Evolutionary conservation across 257 asterid genomes (phyloP), one percentile per base, ranked within the genome.

Genomic region (Petrea volubilis): DNA sequence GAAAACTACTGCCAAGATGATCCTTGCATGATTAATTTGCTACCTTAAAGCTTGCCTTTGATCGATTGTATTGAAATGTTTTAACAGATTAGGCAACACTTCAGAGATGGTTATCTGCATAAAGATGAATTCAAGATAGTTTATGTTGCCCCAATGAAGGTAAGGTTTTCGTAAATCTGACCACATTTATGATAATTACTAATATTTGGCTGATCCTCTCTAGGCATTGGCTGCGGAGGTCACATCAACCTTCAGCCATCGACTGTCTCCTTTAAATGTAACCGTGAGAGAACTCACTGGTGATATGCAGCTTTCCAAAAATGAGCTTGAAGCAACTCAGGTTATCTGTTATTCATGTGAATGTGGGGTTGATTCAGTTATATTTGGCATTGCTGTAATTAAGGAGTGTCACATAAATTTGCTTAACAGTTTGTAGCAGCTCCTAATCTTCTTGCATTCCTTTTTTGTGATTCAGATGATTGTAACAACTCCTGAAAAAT

Each of bases 91-190:
- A 85, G 86, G 67, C 92, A 87, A 77, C 99, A 94, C 84, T 90
- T 94, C 73, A 85, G 74, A 82, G 97, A 94, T 84, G 99, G 99
- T 58, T 91, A 86, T 82, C 83, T 94, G 87, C 99, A 94, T 78
- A 94, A 91, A 82, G 90, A 88, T 77, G 92, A 94, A 82, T 94
- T 94, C 87, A 94, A 94, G 89, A 94, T 94, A 78, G 96, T 94
- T 68, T 94, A 94, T 78, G 99, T 94, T 84, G 98, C 99, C 79
- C 99, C 99, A 3, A 94, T 94, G 99, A 94, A 94, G 99, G 99
- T 91, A 81, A 55, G 25, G 24, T 40, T 61, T 58, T 64, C 68
- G 31, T 47, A 57, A 27, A 51, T 52, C 53, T 52, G 33, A 50
- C 44, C 21, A 9, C 28, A 36, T 74, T 49, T 78, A 29, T 55